A percentile compares a stretch with the other conserved stretches of the same genome.
Evolutionary conservation across 306 rosid species (phyloP).

Genomic region (Cicer cuneatum): DNA sequence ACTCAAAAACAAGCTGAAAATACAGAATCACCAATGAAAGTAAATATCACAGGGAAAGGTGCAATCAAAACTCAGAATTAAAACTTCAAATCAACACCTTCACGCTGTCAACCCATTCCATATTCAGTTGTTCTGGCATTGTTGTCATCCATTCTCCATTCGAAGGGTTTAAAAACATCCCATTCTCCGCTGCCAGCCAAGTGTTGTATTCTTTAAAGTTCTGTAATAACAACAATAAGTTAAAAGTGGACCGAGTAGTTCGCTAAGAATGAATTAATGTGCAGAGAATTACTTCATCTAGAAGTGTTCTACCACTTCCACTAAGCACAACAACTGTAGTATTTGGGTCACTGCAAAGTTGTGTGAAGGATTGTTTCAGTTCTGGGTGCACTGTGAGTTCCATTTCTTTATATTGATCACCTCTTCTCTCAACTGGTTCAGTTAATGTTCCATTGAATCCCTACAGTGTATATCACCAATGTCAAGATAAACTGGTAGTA

Average conservation of each 20-base stretch:
- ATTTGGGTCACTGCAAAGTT: constrained; percentile 71
- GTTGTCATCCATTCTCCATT: constrained; percentile 97
- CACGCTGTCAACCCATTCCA: constrained; percentile 96
- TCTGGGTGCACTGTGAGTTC: constrained; percentile 87
- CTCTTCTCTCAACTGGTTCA: constrained; percentile 84
- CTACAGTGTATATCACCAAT: constrained; percentile 53
- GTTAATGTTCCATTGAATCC: constrained; percentile 95
- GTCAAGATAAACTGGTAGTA: constrained; percentile 29
- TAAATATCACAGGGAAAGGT: constrained; percentile 38
- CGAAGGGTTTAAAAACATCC: constrained; percentile 82
- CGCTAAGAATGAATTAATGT: constrained; percentile 36
- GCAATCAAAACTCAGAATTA: constrained; percentile 2
- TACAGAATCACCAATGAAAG: constrained; percentile 41
- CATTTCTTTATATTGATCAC: constrained; percentile 90
- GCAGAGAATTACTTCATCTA: constrained; percentile 67
- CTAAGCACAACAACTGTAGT: constrained; percentile 92
- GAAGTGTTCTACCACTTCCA: constrained; percentile 75
- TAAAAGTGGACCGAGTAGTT: constrained; percentile 34
- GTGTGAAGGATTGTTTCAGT: constrained; percentile 64
- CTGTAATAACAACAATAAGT: constrained; percentile 57
- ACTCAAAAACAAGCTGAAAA: constrained; percentile 87
- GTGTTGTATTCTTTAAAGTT: constrained; percentile 75
- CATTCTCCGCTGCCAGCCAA: constrained; percentile 99
- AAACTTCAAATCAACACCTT: constrained; percentile 57
- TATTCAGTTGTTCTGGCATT: constrained; percentile 93